phyloP scores from a whole-genome alignment of 1,139 yeast genomes.

The Geotrichum citri-aurantii region DNA sequence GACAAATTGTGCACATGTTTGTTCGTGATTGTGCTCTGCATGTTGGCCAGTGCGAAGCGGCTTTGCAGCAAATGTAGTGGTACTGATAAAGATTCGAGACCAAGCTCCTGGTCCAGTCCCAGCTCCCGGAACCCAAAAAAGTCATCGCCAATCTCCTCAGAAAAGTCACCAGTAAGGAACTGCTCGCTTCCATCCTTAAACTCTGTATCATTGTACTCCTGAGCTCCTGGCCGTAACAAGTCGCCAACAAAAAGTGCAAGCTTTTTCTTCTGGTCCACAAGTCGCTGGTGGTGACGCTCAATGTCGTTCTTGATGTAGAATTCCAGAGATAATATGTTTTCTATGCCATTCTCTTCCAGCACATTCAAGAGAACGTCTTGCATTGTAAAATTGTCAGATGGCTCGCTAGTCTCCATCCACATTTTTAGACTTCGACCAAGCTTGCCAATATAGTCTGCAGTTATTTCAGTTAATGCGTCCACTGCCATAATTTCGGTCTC shows the following conservation, averaged over 20 bases:
- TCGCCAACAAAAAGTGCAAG: slow-evolving; percentile 74
- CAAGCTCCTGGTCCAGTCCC: slow-evolving; percentile 89
- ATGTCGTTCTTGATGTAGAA: slow-evolving; percentile 71
- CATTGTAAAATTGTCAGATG: slow-evolving; percentile 31
- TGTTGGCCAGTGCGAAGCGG: slow-evolving; percentile 44
- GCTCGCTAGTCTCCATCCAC: slow-evolving; percentile 42
- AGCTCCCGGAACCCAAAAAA: slow-evolving; percentile 94
- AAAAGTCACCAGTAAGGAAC: slow-evolving; percentile 89
- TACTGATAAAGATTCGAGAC: slow-evolving; percentile 76
- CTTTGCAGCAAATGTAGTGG: slow-evolving; percentile 88
- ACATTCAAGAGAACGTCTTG: slow-evolving; percentile 56
- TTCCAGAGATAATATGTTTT: slow-evolving; percentile 69
- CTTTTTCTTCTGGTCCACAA: slow-evolving; percentile 62
- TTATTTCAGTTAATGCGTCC: slow-evolving; percentile 74
- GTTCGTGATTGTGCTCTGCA: slow-evolving; percentile 21
- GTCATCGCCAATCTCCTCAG: slow-evolving; percentile 83
- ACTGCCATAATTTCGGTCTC: slow-evolving; percentile 72
- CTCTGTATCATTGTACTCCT: slow-evolving; percentile 67
- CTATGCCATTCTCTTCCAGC: slow-evolving; percentile 77
- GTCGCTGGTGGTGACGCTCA: slow-evolving; percentile 60
- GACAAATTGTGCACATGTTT: slow-evolving; percentile 22
- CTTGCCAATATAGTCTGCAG: slow-evolving; percentile 72
- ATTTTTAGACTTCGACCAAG: slow-evolving; percentile 64
- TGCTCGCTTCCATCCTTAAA: slow-evolving; percentile 91
- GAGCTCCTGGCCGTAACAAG: slow-evolving; percentile 68